Base-by-base conservation (phyloP, 805 yeast species). In the Pichia manshurica region DNA sequence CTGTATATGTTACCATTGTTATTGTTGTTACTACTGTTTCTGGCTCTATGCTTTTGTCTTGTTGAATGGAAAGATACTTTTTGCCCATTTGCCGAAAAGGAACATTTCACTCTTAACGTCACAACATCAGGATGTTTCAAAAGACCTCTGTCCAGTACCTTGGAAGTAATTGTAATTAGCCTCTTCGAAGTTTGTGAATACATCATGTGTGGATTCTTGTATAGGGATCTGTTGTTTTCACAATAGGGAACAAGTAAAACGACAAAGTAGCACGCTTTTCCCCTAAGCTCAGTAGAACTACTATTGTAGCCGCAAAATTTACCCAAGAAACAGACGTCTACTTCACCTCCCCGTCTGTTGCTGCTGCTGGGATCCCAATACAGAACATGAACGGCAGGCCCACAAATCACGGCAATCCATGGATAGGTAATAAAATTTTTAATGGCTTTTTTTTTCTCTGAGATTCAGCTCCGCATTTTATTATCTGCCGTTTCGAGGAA, bases 1-100 rank as follows among this genome's bases (percentile, higher is more conserved):
- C n/a, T 17, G 10, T 20, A 37, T 5, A 21, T 5, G 17, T 41
- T 41, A 29, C 13, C n/a, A 31, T 41, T 29, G 33, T 20, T 41
- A 31, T 31, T 41, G 19, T 31, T 31, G n/a, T 19, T 31, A 15
- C 33, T 37, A 25, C 17, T 28, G 23, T 39, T 39, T 9, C 39
- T 47, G 13, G 47, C 32, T 28, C 50, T 47, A 39, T 47, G 47
- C 23, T 47, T 47, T 10, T 39, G 39, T 39, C 39, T 47, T 12
- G 46, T 36, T 12, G 47, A 38, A 43, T 47, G 50, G 10, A 43
- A 43, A 15, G 25, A 34, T 2, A 44, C 44, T 21, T 38, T 43
- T 34, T 47, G 50, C 6, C n/a, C 29, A 19, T 31, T 34, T 21
- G 22, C 29, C 12, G 34, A 25, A 10, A 42, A 29, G 2, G 50